Evolutionary conservation across 805 yeast genomes (phyloP).

Genomic region (Starmerella khaoyaiensis): DNA sequence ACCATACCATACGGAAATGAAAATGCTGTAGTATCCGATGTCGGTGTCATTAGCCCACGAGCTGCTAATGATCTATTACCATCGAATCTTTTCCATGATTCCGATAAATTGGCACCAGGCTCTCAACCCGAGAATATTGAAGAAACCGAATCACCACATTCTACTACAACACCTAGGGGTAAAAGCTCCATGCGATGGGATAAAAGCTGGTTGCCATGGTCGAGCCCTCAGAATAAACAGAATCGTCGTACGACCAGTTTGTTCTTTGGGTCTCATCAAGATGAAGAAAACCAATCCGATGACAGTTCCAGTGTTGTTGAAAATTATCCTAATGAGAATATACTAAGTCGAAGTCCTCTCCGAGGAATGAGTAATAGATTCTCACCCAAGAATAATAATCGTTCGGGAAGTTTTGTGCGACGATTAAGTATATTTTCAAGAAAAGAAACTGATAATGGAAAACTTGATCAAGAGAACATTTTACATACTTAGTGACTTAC

Average conservation of each 20-base stretch:
- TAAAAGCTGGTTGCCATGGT: slow-evolving; percentile 12
- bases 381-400: slow-evolving; percentile 4
- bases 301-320: not conserved
- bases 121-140: not conserved
- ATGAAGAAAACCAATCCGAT: not conserved
- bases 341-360: slow-evolving; percentile 7
- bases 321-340: too few relatives aligned
- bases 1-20: not conserved
- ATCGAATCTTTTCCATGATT: slow-evolving; percentile 13
- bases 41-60: slow-evolving; percentile 4
- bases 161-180: not conserved
- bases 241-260: slow-evolving; percentile 10
- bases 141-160: not conserved
- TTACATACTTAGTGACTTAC: not conserved
- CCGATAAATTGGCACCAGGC: not conserved
- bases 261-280: slow-evolving; percentile 10
- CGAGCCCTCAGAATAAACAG: slow-evolving; percentile 2
- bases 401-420: slow-evolving; percentile 12
- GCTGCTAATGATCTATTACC: slow-evolving; percentile 12
- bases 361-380: slow-evolving; percentile 8
- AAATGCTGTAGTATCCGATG: not conserved
- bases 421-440: slow-evolving; percentile 11
- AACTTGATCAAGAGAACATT: not conserved
- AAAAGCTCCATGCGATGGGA: not conserved
- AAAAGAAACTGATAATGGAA: slow-evolving; percentile 4